phyloP scores from a whole-genome alignment of 2,329 filamentous ascomycete genomes.

The Scytalidium sp. region DNA sequence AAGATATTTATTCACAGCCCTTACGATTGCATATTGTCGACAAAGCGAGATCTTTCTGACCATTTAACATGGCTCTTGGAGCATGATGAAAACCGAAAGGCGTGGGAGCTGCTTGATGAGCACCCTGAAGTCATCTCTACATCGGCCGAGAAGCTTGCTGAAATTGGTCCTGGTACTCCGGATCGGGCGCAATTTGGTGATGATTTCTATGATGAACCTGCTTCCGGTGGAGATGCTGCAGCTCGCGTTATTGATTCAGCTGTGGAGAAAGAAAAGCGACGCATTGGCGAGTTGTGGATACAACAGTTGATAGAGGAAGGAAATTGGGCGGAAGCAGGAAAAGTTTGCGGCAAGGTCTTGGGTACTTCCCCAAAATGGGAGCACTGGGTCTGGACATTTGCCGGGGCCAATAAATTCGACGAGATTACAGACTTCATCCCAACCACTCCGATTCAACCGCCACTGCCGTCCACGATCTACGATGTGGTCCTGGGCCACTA shows the following conservation, averaged over 20 bases:
- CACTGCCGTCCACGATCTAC: conserved; percentile 78
- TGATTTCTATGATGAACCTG: conserved; percentile 73
- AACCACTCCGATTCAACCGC: conserved; percentile 70
- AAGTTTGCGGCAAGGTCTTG: conserved; percentile 79
- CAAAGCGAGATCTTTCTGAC: conserved; percentile 81
- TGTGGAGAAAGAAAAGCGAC: conserved; percentile 81
- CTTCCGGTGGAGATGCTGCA: conserved; percentile 61
- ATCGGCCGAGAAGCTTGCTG: conserved; percentile 35
- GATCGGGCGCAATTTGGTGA: conserved; percentile 37
- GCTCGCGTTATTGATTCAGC: conserved; percentile 57
- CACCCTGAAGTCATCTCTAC: conserved; percentile 70
- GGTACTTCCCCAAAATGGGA: conserved; percentile 82
- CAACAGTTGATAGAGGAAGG: conserved; percentile 74
- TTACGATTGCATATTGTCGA: conserved; percentile 92
- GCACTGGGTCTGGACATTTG: conserved; percentile 93
- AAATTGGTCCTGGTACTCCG: conserved; percentile 38
- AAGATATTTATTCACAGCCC: conserved; percentile 96
- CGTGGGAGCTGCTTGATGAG: conserved; percentile 86
- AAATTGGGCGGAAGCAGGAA: conserved; percentile 75
- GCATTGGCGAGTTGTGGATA: conserved; percentile 92
- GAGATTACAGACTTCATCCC: conserved; percentile 87
- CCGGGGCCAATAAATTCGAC: conserved; percentile 80
- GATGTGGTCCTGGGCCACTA: conserved; percentile 90
- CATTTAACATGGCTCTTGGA: conserved; percentile 84
- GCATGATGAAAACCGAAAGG: conserved; percentile 75